Conservation (phyloP, 140 eudicot genomes). For the Cichorium intybus region DNA sequence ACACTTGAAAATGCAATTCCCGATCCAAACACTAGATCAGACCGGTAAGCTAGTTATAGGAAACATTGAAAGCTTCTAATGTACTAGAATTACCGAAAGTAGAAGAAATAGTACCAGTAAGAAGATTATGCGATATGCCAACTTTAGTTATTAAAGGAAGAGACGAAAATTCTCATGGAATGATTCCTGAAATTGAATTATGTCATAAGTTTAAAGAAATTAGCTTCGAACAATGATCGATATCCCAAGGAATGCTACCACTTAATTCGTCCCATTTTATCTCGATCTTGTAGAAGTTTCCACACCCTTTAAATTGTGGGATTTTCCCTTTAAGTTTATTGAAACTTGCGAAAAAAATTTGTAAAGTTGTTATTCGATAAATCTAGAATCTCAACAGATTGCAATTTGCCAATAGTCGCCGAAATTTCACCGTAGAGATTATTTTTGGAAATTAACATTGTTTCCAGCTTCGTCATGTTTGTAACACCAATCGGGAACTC, state of each 20-base stretch:
- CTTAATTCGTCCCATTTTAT: conserved; percentile 62
- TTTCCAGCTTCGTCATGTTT: conserved; percentile 45
- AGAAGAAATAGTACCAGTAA: conserved; percentile 72
- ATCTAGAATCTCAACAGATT: conserved; percentile 48
- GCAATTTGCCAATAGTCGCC: conserved; percentile 36
- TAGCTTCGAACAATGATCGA: conserved; percentile 78
- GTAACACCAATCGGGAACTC: conserved; percentile 55
- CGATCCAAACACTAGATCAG: conserved; percentile 60
- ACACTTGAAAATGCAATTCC: conserved; percentile 55
- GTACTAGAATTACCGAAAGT: conserved; percentile 61
- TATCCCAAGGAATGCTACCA: conserved; percentile 83
- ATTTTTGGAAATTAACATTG: conserved; percentile 51
- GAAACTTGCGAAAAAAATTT: conserved; percentile 55
- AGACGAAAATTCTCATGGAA: conserved; percentile 85
- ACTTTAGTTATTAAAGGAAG: conserved; percentile 79
- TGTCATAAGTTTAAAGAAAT: conserved; percentile 45
- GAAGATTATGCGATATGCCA: conserved; percentile 62
- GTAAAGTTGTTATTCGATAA: conserved; percentile 68
- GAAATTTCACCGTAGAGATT: too few relatives aligned
- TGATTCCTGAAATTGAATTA: conserved; percentile 71
- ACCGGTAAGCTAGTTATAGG: conserved; percentile 74
- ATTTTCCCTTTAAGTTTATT: conserved; percentile 50
- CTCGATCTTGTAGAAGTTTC: conserved; percentile 68
- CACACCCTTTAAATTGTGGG: conserved; percentile 69
- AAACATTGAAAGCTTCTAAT: conserved; percentile 72